A percentile compares a stretch with the other conserved stretches of the same genome.
phyloP scores from a whole-genome alignment of 2,329 filamentous ascomycete genomes.

The Pseudogymnoascus verrucosus region DNA sequence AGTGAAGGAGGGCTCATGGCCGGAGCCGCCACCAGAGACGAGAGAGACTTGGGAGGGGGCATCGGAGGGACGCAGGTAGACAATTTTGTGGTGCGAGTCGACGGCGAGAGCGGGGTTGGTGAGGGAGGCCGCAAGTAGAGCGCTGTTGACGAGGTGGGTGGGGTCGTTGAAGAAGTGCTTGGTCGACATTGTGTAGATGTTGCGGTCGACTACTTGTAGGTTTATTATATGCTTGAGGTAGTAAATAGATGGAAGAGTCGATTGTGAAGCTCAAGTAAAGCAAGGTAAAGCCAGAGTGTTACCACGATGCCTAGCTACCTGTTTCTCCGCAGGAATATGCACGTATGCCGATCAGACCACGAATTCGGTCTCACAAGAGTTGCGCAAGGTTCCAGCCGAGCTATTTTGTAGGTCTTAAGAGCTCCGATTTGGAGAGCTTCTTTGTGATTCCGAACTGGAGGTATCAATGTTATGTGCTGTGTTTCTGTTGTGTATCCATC shows the following conservation, averaged over 20 bases:
- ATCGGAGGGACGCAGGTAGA: conserved; percentile 60
- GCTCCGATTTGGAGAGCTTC: neutral
- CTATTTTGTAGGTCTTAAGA: neutral
- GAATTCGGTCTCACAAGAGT: neutral
- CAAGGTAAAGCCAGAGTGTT: neutral
- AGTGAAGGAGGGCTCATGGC: conserved; percentile 83
- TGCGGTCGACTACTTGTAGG: neutral
- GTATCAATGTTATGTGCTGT: neutral
- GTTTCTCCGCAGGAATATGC: neutral
- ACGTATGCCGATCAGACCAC: neutral
- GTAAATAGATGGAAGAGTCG: neutral
- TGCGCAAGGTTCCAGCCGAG: neutral
- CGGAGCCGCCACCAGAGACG: conserved; percentile 80
- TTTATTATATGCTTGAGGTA: neutral
- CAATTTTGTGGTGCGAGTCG: conserved; percentile 71
- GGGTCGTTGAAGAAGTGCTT: conserved; percentile 92
- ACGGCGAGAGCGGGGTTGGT: conserved; percentile 79
- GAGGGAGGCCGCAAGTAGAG: conserved; percentile 68
- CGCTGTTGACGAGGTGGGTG: conserved; percentile 65
- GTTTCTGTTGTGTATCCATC: neutral
- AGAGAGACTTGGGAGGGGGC: conserved; percentile 62
- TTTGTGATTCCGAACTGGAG: neutral
- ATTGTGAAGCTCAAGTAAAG: neutral
- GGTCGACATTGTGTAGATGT: conserved; percentile 36
- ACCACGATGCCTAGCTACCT: neutral